These are phyloP conservation scores for Boeremia exigua DNA, from an alignment of 2,329 filamentous ascomycete genomes.

Conservation along the genomic window DNA sequence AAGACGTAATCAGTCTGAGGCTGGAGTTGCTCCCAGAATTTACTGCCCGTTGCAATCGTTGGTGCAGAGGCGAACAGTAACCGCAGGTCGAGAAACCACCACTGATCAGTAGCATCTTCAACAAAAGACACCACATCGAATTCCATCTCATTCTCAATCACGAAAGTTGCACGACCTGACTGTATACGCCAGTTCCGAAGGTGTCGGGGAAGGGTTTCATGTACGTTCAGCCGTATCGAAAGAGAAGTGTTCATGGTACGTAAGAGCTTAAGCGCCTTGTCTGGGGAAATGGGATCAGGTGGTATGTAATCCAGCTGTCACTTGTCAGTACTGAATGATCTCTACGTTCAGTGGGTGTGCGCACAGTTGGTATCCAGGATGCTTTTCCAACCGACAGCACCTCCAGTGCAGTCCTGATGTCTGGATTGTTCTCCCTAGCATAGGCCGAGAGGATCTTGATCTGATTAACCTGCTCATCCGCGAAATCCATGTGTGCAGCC, in stretches of 20 bases:
- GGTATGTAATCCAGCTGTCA: constrained; percentile 76
- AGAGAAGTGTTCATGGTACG: constrained; percentile 84
- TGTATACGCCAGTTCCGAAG: constrained; percentile 79
- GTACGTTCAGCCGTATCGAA: constrained; percentile 80
- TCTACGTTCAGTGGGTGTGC: constrained; percentile 33
- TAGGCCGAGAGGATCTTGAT: constrained; percentile 75
- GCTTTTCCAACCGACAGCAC: constrained; percentile 80
- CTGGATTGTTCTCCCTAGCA: constrained; percentile 84
- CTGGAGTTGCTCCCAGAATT: constrained; percentile 65
- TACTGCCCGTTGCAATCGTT: constrained; percentile 61
- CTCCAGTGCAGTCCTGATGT: constrained; percentile 87
- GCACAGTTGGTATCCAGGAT: constrained; percentile 78
- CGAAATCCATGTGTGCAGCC: constrained; percentile 37
- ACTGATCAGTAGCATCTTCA: constrained; percentile 81
- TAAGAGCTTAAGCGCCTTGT: constrained; percentile 75
- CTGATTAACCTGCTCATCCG: constrained; percentile 66
- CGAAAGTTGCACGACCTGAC: constrained; percentile 90
- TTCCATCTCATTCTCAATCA: constrained; percentile 83
- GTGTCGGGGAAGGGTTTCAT: constrained; percentile 80
- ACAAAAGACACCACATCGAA: constrained; percentile 90
- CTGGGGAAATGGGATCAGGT: constrained; percentile 71
- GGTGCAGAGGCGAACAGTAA: constrained; percentile 78
- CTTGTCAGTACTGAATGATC: constrained; percentile 7
- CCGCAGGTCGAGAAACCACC: constrained; percentile 92
- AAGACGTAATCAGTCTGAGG: constrained; percentile 74